Conservation (phyloP, 129 eudicot genomes). For the Chrysanthemum lavandulifolium region DNA sequence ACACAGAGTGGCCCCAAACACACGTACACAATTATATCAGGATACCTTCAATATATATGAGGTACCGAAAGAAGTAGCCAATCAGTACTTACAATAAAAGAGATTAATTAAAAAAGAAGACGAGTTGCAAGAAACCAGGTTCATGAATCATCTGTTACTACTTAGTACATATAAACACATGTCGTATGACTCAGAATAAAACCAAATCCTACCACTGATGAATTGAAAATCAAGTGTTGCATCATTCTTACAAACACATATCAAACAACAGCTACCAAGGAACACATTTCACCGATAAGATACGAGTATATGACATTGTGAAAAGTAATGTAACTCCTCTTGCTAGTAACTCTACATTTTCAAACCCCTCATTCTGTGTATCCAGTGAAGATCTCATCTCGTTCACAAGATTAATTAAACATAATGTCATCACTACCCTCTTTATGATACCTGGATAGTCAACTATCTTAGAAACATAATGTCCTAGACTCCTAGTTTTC, state of each 20-base stretch:
- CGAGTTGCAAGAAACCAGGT: background rate
- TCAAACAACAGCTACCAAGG: background rate
- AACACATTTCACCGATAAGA: background rate
- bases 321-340: background rate
- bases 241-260: background rate
- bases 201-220: background rate
- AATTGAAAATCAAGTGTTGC: background rate
- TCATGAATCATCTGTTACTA: background rate
- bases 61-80: background rate
- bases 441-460: background rate
- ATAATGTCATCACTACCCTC: background rate
- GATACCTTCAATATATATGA: background rate
- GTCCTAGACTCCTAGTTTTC: too few species aligned
- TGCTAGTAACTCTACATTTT: background rate
- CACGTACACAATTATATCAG: background rate
- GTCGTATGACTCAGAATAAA: slow-evolving; percentile 1
- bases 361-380: background rate
- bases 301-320: background rate
- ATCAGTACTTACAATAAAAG: background rate
- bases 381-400: background rate
- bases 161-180: background rate
- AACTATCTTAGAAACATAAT: too few species aligned
- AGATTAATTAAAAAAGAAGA: slow-evolving; percentile 2
- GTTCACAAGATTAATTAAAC: background rate
- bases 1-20: background rate